Conservation (phyloP, 225 moss, liverwort and hornwort species). For the Climacium dendroides region DNA sequence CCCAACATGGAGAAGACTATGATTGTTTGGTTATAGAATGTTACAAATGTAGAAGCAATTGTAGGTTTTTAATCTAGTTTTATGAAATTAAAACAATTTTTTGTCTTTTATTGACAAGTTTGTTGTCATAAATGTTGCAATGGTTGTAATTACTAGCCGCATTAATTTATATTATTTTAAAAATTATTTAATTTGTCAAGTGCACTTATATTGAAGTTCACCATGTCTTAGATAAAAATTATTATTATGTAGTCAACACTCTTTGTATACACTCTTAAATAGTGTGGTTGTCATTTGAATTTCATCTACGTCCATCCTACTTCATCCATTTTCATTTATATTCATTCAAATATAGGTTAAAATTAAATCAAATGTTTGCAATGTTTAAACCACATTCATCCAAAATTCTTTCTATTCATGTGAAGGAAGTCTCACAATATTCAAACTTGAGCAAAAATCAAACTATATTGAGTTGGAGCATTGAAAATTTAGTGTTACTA, state of each 20-base stretch:
- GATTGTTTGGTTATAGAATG: not conserved
- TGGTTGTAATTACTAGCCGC: not conserved
- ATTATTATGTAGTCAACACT: accelerated
- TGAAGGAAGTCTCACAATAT: not conserved
- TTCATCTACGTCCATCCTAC: too few species aligned
- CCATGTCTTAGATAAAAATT: not conserved
- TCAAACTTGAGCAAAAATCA: accelerated
- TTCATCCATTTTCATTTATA: not conserved
- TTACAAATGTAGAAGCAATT: accelerated
- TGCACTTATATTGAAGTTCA: not conserved
- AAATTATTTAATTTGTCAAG: not conserved
- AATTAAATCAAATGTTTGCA: not conserved
- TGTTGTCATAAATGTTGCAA: not conserved
- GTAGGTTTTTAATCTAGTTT: accelerated
- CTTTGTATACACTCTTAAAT: not conserved
- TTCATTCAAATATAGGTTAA: not conserved
- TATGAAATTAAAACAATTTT: not conserved
- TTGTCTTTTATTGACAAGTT: accelerated
- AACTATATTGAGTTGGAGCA: not conserved
- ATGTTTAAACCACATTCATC: not conserved
- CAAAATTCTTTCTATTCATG: not conserved
- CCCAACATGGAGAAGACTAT: accelerated
- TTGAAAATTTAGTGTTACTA: too few species aligned
- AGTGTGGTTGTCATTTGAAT: not conserved
- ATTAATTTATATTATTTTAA: not conserved